These are phyloP conservation scores for Megacollybia marginata DNA, from an alignment of 768 basidiomycete species.

Conservation along the genomic window DNA sequence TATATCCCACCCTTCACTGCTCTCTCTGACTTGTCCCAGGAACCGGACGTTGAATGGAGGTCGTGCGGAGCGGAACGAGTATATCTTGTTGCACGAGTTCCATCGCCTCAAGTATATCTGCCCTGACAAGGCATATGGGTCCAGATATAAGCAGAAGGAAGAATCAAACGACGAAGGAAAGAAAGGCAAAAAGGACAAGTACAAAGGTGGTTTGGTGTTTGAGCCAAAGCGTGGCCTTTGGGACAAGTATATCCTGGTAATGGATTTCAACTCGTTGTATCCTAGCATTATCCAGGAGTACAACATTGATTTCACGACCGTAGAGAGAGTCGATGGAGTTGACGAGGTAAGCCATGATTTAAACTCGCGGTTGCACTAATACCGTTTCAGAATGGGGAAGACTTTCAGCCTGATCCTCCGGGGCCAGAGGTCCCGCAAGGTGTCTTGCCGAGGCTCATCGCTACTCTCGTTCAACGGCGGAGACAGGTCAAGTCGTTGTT, in stretches of 20 bases:
- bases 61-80: conserved; percentile 97
- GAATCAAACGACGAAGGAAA: conserved; percentile 36
- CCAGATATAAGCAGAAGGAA: conserved; percentile 53
- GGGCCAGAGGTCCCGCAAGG: conserved; percentile 64
- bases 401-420: conserved; percentile 88
- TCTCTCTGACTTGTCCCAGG: conserved; percentile 36
- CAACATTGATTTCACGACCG: conserved; percentile 98
- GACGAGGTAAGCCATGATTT: conserved; percentile 9
- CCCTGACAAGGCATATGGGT: conserved; percentile 88
- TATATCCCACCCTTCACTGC: background rate
- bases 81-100: conserved; percentile 97
- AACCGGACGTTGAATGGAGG: conserved; percentile 96
- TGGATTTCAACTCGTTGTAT: conserved; percentile 99
- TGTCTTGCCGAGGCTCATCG: conserved; percentile 93
- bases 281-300: conserved; percentile 99
- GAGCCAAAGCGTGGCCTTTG: conserved; percentile 93
- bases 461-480: conserved; percentile 88
- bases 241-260: conserved; percentile 96
- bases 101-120: conserved; percentile 93
- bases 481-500: conserved; percentile 88
- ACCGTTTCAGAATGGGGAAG: conserved; percentile 45
- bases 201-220: conserved; percentile 97
- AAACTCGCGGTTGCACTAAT: conserved; percentile 1
- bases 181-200: conserved; percentile 85
- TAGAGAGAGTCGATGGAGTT: conserved; percentile 61